Percentiles rank a stretch among this genome's conserved stretches.
These are phyloP conservation scores for Vanrija sp. DNA, from an alignment of 1,284 basidiomycete genomes.

Conservation along the genomic window DNA sequence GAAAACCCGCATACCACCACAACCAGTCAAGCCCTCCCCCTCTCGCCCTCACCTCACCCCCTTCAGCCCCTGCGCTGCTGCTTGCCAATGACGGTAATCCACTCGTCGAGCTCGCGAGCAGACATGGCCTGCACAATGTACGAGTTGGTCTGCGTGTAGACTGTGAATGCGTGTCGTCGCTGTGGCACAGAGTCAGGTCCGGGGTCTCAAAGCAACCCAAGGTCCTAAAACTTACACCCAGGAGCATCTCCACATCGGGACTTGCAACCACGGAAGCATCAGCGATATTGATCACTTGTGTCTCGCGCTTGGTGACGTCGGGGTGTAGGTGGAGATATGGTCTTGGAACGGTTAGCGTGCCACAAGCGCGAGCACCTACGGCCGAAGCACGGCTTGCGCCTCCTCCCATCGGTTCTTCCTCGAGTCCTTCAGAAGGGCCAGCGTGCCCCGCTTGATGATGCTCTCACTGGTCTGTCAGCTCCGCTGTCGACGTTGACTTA, in stretches of 20 bases:
- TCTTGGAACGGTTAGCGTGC: constrained; percentile 48
- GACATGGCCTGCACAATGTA: constrained; percentile 77
- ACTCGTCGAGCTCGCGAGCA: constrained; percentile 72
- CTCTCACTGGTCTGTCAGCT: constrained; percentile 58
- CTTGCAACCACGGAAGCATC: constrained; percentile 82
- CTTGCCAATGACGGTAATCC: constrained; percentile 55
- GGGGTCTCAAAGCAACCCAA: neutral
- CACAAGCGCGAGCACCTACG: constrained; percentile 53
- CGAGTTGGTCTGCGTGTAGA: constrained; percentile 84
- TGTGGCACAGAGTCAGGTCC: constrained; percentile 39
- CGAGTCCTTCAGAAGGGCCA: constrained; percentile 74
- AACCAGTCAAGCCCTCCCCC: neutral
- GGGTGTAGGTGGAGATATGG: constrained; percentile 87
- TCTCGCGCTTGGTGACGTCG: constrained; percentile 72
- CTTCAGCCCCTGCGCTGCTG: constrained; percentile 1
- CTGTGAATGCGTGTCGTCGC: constrained; percentile 78
- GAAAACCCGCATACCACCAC: neutral
- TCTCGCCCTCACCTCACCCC: neutral
- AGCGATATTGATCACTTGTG: constrained; percentile 74
- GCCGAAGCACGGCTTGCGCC: constrained; percentile 80
- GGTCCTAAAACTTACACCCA: constrained; percentile 61
- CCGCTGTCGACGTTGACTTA: neutral
- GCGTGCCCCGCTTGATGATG: constrained; percentile 75
- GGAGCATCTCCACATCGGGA: constrained; percentile 75
- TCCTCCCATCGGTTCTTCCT: constrained; percentile 74